These are phyloP conservation scores for Colletotrichum lini DNA, from an alignment of 2,329 filamentous ascomycete species.

Conservation along the genomic window DNA sequence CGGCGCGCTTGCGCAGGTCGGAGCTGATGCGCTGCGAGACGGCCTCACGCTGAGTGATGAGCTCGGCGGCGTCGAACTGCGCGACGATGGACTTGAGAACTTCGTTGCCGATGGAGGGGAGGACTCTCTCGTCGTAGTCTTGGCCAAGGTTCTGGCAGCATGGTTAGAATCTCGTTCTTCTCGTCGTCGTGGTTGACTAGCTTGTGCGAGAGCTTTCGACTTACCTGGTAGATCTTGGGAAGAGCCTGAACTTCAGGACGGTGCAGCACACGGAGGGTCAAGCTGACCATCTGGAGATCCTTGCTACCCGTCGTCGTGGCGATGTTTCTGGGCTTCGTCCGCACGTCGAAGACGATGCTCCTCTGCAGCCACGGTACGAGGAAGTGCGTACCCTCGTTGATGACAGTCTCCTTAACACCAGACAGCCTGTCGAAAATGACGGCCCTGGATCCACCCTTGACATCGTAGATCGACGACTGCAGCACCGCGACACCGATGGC, in stretches of 20 bases:
- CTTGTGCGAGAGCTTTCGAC: constrained; percentile 42
- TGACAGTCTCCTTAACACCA: constrained; percentile 92
- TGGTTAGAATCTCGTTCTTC: constrained; percentile 25
- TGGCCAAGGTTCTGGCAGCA: constrained; percentile 87
- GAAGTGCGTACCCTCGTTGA: constrained; percentile 98
- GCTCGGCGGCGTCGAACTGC: constrained; percentile 97
- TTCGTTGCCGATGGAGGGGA: constrained; percentile 99
- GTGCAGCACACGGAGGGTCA: constrained; percentile 96
- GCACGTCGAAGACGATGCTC: constrained; percentile 95
- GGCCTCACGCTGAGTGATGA: constrained; percentile 98
- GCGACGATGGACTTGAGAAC: constrained; percentile 98
- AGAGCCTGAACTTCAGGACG: constrained; percentile 92
- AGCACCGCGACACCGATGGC: constrained; percentile 77
- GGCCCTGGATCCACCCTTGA: constrained; percentile 92
- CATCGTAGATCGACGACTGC: constrained; percentile 93
- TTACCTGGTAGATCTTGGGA: constrained; percentile 98
- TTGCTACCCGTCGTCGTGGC: constrained; percentile 98
- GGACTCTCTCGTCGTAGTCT: constrained; percentile 98
- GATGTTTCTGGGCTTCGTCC: constrained; percentile 97
- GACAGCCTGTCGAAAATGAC: constrained; percentile 97
- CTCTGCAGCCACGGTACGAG: constrained; percentile 95
- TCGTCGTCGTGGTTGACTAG: background rate
- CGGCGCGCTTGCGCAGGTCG: constrained; percentile 91
- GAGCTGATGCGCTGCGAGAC: constrained; percentile 94
- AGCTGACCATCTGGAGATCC: constrained; percentile 99